These are phyloP conservation scores for Corylus avellana DNA, from an alignment of 306 rosid genomes.

Conservation along the genomic window DNA sequence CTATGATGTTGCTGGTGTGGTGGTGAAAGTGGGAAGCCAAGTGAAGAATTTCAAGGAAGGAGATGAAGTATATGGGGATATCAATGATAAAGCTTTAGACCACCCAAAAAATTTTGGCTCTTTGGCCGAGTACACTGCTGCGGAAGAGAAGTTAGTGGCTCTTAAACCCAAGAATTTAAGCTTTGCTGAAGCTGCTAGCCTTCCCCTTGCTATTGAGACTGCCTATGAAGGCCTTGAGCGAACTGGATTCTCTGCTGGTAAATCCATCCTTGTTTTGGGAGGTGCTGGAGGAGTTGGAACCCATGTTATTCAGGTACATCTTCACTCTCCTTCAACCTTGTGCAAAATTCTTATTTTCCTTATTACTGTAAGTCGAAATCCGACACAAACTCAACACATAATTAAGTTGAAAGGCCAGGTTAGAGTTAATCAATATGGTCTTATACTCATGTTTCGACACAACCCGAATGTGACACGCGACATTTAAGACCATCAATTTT, in stretches of 20 bases:
- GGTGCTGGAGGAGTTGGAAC: conserved; percentile 84
- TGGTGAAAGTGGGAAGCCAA: conserved; percentile 59
- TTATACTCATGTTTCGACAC: too few species aligned
- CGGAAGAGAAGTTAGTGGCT: conserved; percentile 60
- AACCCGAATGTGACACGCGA: too few species aligned
- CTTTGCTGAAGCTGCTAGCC: conserved; percentile 76
- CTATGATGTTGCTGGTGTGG: conserved; percentile 71
- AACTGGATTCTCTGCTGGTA: conserved; percentile 41
- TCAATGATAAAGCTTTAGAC: conserved; percentile 40
- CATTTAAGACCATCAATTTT: too few species aligned
- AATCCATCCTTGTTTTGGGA: conserved; percentile 70
- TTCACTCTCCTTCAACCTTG: neutral
- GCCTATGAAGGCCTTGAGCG: conserved; percentile 70
- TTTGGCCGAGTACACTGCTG: conserved; percentile 71
- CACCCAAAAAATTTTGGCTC: conserved; percentile 47
- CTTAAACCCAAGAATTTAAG: conserved; percentile 63
- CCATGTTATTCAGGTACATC: conserved; percentile 52
- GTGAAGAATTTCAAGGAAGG: conserved; percentile 67
- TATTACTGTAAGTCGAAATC: neutral
- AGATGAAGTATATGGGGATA: conserved; percentile 69
- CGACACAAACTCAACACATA: too few species aligned
- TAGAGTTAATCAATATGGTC: too few species aligned
- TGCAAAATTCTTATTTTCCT: neutral
- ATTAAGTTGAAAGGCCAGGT: too few species aligned
- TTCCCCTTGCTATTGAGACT: conserved; percentile 65